Base-by-base conservation (phyloP, 2,329 filamentous ascomycete genomes). In the Grosmannia serpens region DNA sequence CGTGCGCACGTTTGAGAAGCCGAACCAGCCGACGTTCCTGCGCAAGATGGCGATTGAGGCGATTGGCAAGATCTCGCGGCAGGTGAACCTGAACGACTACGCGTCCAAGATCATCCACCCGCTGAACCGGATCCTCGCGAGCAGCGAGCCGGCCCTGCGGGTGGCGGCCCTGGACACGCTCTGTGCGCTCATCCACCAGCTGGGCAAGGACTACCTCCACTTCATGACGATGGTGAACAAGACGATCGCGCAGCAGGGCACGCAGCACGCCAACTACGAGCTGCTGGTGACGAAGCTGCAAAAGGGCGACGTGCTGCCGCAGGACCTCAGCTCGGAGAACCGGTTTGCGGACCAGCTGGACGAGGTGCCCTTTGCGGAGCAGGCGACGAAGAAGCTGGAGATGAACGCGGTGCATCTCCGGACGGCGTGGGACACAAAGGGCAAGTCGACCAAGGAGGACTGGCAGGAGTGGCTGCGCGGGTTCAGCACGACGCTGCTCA, bases 391-490 rank as follows among this genome's bases (percentile, higher is more conserved):
- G 77, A 97, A 97, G 72, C 80, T 97, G 38, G 91, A 95, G 62
- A 92, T 97, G 71, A 99, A 99, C 65, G 91, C 96, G 55, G 91
- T 97, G 63, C 95, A 99, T 75, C 77, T 99, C 26, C 96, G 97
- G 72, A 87, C 88, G 63, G 94, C 95, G 0, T 99, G 94, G 94
- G 94, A 97, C 66, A 94, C 95, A 0, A 91, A 87, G 60, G 91
- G 95, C 61, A 96, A 96, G 69, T 96, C 92, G 0, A 99, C 94
- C 11, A 91, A 91, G 66, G 94, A 99, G 69, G 94, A 99, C 72
- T 99, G 94, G 94, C 89, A 96, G 67, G 94, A 99, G 71, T 99
- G 94, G 94, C 90, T 99, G 73, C 85, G 95, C 61, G 83, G 92
- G 31, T 96, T 99, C 73, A 97, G 92, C 68, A 92, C 96, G 38